These are phyloP conservation scores for Tylopilus felleus DNA, from an alignment of 768 basidiomycete species.

Conservation along the genomic window DNA sequence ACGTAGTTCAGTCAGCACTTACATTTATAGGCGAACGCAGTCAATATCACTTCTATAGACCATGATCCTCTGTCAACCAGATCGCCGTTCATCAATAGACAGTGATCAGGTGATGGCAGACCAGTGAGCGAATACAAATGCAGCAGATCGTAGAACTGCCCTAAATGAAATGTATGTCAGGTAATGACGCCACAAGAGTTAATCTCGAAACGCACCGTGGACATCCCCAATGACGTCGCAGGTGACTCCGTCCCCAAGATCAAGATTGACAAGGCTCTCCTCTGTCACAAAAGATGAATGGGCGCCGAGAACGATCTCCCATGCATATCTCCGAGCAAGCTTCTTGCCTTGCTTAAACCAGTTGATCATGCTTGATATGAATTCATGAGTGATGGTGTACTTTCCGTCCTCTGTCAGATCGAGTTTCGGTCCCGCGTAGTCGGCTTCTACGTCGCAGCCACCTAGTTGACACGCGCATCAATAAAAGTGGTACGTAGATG, in stretches of 20 bases:
- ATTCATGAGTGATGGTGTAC: conserved; percentile 71
- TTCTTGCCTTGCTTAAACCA: conserved; percentile 95
- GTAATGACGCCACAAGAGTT: neutral
- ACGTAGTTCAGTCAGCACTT: conserved; percentile 23
- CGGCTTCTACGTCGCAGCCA: conserved; percentile 71
- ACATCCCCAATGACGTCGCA: conserved; percentile 96
- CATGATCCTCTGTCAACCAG: conserved; percentile 97
- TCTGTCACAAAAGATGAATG: conserved; percentile 72
- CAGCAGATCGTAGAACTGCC: conserved; percentile 93
- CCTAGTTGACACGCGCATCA: conserved; percentile 40
- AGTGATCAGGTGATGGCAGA: conserved; percentile 80
- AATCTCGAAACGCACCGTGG: conserved; percentile 56
- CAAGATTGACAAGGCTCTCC: conserved; percentile 75
- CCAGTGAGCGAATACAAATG: conserved; percentile 86
- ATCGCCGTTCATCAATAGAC: conserved; percentile 89
- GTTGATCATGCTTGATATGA: conserved; percentile 80
- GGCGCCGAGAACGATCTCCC: conserved; percentile 94
- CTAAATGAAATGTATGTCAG: conserved; percentile 36
- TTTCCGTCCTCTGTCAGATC: conserved; percentile 55
- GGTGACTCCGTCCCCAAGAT: conserved; percentile 71
- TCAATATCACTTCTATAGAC: conserved; percentile 90
- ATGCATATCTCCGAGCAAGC: conserved; percentile 84
- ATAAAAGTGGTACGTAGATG: neutral
- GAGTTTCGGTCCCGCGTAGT: conserved; percentile 75
- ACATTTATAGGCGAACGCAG: conserved; percentile 96